Evolutionary conservation across 768 basidiomycete species (phyloP).

Genomic region (Naematelia aurantialba): DNA sequence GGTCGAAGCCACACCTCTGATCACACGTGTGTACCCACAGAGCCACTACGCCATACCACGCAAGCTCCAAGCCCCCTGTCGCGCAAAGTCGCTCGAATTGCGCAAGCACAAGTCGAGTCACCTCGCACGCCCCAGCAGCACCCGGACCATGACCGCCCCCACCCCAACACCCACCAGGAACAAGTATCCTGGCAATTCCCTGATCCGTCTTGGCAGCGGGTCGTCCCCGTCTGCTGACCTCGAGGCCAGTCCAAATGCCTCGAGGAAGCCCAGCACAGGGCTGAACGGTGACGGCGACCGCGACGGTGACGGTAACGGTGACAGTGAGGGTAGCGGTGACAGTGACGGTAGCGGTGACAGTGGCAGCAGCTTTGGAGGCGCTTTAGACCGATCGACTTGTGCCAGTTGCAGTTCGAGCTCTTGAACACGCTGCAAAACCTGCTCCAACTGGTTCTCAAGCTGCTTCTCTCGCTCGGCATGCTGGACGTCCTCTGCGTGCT

Average conservation of each 20-base stretch:
- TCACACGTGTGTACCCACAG: too few species aligned
- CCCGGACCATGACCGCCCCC: conserved; percentile 37
- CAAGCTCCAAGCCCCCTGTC: too few species aligned
- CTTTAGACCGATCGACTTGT: not conserved
- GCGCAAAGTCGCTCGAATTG: too few species aligned
- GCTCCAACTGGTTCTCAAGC: conserved; percentile 9
- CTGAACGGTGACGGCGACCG: conserved; percentile 12
- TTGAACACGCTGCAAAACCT: conserved; percentile 1
- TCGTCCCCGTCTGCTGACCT: conserved; percentile 12
- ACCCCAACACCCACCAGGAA: conserved; percentile 46
- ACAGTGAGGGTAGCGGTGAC: too few species aligned
- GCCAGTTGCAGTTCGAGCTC: not conserved
- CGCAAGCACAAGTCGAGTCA: too few species aligned
- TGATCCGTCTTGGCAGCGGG: conserved; percentile 28
- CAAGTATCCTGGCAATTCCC: conserved; percentile 38
- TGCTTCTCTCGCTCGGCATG: not conserved
- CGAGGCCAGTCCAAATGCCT: conserved; percentile 10
- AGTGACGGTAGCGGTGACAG: too few species aligned
- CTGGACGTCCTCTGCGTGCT: not conserved
- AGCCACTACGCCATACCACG: too few species aligned
- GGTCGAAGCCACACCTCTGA: too few species aligned
- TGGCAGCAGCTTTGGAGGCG: too few species aligned
- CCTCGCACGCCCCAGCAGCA: conserved; percentile 24
- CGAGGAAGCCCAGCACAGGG: conserved; percentile 14
- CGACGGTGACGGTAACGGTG: too few species aligned